These are phyloP conservation scores for Tillandsia fasciculata DNA, from an alignment of 176 grass and related monocot species.

Conservation along the genomic window DNA sequence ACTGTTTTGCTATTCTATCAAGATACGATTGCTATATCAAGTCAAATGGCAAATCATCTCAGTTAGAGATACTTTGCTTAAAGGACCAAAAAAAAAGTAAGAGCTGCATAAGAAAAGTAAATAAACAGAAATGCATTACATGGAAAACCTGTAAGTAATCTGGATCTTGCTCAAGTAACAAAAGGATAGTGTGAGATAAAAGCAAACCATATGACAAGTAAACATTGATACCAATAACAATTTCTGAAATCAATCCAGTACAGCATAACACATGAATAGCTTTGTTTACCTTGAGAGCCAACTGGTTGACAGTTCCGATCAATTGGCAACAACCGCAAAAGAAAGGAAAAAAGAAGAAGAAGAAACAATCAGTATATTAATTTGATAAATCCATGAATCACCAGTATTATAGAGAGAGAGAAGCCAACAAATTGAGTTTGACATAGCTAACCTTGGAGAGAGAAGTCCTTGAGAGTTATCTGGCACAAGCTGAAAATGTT, in stretches of 20 bases:
- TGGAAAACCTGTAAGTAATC: neutral
- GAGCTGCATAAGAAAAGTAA: neutral
- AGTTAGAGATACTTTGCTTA: too few species aligned
- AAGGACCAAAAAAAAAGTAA: neutral
- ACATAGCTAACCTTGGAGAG: constrained; percentile 72
- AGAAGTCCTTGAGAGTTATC: constrained; percentile 95
- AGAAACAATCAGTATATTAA: constrained; percentile 25
- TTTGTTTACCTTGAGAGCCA: constrained; percentile 86
- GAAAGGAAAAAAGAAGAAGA: constrained; percentile 20
- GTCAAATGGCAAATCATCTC: too few species aligned
- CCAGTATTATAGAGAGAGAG: neutral
- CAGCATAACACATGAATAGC: constrained; percentile 1
- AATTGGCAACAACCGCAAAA: constrained; percentile 11
- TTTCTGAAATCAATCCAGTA: constrained; percentile 1
- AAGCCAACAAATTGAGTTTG: constrained; percentile 1
- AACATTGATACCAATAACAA: neutral
- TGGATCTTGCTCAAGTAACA: neutral
- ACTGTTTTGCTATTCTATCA: too few species aligned
- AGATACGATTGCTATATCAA: too few species aligned
- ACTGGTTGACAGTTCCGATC: constrained; percentile 36
- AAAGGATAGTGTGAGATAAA: neutral
- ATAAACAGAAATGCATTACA: neutral
- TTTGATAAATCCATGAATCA: constrained; percentile 9
- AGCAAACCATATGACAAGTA: neutral
- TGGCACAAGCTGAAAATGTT: constrained; percentile 79